Conservation (phyloP, 2,329 filamentous ascomycete species). For the Phialophora expanda region DNA sequence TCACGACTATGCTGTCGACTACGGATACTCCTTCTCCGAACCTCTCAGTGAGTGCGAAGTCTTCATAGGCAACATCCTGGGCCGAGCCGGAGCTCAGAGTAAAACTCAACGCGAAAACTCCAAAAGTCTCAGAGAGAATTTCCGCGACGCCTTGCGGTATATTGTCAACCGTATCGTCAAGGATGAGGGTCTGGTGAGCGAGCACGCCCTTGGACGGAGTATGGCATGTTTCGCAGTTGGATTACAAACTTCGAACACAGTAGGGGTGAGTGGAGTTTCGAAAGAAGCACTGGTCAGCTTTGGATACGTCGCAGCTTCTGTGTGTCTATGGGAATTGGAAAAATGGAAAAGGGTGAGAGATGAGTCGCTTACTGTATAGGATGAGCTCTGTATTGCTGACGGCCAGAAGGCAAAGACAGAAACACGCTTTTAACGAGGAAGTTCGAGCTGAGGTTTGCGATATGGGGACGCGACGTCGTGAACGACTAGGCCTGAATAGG, state of each 20-base stretch:
- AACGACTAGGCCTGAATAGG: neutral
- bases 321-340: conserved; percentile 33
- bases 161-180: conserved; percentile 53
- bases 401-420: neutral
- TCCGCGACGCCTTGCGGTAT: conserved; percentile 49
- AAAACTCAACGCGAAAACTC: conserved; percentile 51
- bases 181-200: conserved; percentile 48
- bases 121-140: conserved; percentile 50
- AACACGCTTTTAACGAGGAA: neutral
- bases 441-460: neutral
- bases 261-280: neutral
- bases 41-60: conserved; percentile 60
- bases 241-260: conserved; percentile 3
- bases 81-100: conserved; percentile 51
- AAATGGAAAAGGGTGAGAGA: neutral
- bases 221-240: conserved; percentile 54
- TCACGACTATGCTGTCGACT: conserved; percentile 54
- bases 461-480: neutral
- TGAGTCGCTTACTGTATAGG: neutral
- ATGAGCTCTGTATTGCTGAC: neutral
- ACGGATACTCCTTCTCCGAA: conserved; percentile 49
- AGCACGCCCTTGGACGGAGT: conserved; percentile 49
- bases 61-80: conserved; percentile 64
- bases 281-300: conserved; percentile 23
- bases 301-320: conserved; percentile 24